Evolutionary conservation across 495 filamentous ascomycete genomes (phyloP).

Genomic region (Geopyxis carbonaria): DNA sequence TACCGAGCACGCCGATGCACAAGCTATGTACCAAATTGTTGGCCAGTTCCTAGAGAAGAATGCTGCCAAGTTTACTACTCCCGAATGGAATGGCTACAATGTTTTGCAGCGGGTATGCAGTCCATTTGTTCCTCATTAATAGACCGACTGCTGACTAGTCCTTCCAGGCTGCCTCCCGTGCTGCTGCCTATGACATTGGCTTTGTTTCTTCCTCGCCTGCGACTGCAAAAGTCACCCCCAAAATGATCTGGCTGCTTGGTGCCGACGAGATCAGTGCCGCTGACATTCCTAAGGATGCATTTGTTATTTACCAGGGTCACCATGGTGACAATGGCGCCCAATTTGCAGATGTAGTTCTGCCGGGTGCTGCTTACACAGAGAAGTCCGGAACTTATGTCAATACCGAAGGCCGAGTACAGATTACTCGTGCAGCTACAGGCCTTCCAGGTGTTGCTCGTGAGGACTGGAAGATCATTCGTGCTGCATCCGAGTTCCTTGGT

Average conservation of each 20-base stretch:
- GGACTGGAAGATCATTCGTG: slow-evolving; percentile 97
- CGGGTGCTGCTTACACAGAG: slow-evolving; percentile 89
- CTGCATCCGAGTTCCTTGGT: slow-evolving; percentile 77
- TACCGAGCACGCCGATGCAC: slow-evolving; percentile 74
- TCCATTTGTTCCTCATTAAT: neutral
- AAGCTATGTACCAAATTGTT: slow-evolving; percentile 78
- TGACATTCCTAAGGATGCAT: slow-evolving; percentile 83
- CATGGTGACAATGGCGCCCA: slow-evolving; percentile 89
- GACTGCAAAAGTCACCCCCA: slow-evolving; percentile 66
- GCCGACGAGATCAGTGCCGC: slow-evolving; percentile 70
- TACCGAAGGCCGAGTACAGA: slow-evolving; percentile 88
- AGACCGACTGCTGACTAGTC: neutral
- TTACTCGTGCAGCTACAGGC: slow-evolving; percentile 72
- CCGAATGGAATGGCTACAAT: slow-evolving; percentile 95
- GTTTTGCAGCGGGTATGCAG: slow-evolving; percentile 66
- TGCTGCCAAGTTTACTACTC: slow-evolving; percentile 63
- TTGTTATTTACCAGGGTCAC: slow-evolving; percentile 95
- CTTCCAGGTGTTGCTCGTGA: slow-evolving; percentile 76
- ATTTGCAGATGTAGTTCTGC: slow-evolving; percentile 83
- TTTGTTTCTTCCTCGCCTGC: slow-evolving; percentile 66
- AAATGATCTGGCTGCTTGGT: slow-evolving; percentile 92
- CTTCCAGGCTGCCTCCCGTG: slow-evolving; percentile 51
- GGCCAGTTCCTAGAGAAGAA: slow-evolving; percentile 86
- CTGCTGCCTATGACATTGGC: slow-evolving; percentile 86
- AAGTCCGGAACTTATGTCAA: slow-evolving; percentile 95